Evolutionary conservation across 257 asterid species (phyloP).

Genomic region (Solanum etuberosum): DNA sequence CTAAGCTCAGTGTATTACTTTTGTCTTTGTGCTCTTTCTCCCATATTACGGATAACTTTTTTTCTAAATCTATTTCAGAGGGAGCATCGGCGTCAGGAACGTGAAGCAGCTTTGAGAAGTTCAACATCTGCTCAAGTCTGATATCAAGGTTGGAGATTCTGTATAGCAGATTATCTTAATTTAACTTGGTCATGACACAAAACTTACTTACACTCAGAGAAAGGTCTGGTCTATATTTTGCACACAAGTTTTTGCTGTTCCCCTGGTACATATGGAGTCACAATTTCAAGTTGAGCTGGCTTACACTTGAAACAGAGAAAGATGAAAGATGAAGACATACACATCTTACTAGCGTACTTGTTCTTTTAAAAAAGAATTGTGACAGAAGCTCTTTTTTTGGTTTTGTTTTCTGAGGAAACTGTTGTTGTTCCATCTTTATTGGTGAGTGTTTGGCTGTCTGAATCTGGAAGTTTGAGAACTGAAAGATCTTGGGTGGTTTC

Average conservation of each 20-base stretch:
- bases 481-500: not conserved
- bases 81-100: conserved; percentile 46
- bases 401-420: not conserved
- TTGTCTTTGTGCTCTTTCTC: not conserved
- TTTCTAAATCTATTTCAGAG: conserved; percentile 31
- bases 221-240: not conserved
- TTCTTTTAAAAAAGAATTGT: not conserved
- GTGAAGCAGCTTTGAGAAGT: conserved; percentile 39
- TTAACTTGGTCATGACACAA: not conserved
- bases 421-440: not conserved
- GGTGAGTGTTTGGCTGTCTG: not conserved
- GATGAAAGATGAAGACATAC: not conserved
- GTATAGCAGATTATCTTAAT: not conserved
- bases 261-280: not conserved
- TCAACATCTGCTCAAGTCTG: conserved; percentile 18
- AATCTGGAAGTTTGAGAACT: not conserved
- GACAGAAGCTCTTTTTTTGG: not conserved
- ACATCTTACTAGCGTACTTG: not conserved
- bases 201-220: not conserved
- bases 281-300: not conserved
- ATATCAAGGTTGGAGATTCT: not conserved
- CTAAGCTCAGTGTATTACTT: not conserved
- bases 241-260: not conserved
- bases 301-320: not conserved
- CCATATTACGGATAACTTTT: conserved; percentile 7